Evolutionary conservation across 148 eudicot genomes (phyloP), one percentile per base, ranked within the genome.

Genomic region (Camellia sinensis): DNA sequence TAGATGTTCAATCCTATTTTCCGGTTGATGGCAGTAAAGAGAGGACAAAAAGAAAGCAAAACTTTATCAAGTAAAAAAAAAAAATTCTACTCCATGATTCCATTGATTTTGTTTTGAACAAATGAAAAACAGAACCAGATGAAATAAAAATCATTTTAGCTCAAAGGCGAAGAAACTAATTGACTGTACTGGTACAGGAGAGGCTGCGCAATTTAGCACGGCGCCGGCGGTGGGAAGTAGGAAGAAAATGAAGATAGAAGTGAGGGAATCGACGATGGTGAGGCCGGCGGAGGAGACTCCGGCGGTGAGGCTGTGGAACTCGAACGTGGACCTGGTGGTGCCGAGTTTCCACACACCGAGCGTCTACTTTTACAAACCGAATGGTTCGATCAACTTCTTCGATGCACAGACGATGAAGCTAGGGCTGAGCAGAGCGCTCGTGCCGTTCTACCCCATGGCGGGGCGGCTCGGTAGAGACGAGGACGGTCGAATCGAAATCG

Each of bases 371-470:
- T 88, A 88, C 82, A 76, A 80, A 7, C 86, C 84, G 17, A 71
- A 76, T 61, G 84, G 80, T 0, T 71, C 86, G 14, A 8, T 74
- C 18, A 64, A 62, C 63, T 87, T 85, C 75, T 85, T 85, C 63
- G 84, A 85, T 68, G 65, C 85, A 2, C 50, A 17, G 1, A 80
- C 71, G 43, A 21, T 88, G 65, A 88, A 79, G 56, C 77, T 71
- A 46, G 86, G 85, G 18, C 80, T 88, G 21, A 68, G 84, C 72
- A 68, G 81, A 8, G 86, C 81, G 1, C 78, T 88, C 17, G 90
- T 88, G n/a, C 75, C 84, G 43, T 88, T 88, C 65, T 83, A 88
- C 73, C 90, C 90, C 10, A 80, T 85, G 88, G 90, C 88, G 2
- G 90, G 90, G 8, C 81, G 90, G 73, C 48, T 88, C 10, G 76